A percentile compares a stretch with the other conserved stretches of the same genome.
These are phyloP conservation scores for Globisporangium spiculum DNA, from an alignment of 352 stramenopile genomes.

Conservation along the genomic window DNA sequence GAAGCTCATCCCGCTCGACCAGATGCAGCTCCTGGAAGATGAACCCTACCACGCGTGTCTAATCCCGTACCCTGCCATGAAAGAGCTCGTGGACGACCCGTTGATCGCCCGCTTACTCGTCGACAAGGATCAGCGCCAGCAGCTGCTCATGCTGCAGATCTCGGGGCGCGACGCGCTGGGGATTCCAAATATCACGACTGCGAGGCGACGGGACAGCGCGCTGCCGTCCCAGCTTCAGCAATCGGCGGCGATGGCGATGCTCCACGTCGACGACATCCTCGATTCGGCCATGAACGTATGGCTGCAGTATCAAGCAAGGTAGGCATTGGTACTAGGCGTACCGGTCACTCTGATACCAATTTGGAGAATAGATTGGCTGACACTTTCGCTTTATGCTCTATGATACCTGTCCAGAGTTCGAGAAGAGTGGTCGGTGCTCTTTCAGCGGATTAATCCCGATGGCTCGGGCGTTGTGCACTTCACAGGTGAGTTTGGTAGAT, in stretches of 20 bases:
- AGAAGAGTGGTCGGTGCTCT: conserved; percentile 58
- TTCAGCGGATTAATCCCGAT: conserved; percentile 60
- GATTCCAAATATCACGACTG: background rate
- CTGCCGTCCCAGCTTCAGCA: conserved; percentile 12
- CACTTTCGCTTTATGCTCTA: background rate
- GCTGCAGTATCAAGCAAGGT: conserved; percentile 63
- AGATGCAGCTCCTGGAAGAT: conserved; percentile 47
- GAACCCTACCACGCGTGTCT: conserved; percentile 42
- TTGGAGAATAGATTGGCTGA: background rate
- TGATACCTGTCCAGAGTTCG: conserved; percentile 29
- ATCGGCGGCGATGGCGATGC: conserved; percentile 20
- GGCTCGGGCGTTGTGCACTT: conserved; percentile 59
- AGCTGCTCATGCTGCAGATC: conserved; percentile 31
- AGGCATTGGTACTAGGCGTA: conserved; percentile 5
- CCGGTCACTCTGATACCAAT: background rate
- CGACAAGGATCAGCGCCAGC: conserved; percentile 43
- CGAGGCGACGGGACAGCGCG: conserved; percentile 4
- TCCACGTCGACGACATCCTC: conserved; percentile 68
- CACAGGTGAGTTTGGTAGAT: conserved; percentile 29
- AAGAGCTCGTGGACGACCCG: conserved; percentile 41
- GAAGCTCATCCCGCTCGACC: conserved; percentile 37
- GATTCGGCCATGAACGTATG: conserved; percentile 70
- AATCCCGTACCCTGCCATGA: conserved; percentile 36
- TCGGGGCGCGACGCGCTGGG: conserved; percentile 5
- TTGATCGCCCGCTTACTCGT: conserved; percentile 48